These are phyloP conservation scores for Galerina sulciceps DNA, from an alignment of 768 basidiomycete species.

Conservation along the genomic window DNA sequence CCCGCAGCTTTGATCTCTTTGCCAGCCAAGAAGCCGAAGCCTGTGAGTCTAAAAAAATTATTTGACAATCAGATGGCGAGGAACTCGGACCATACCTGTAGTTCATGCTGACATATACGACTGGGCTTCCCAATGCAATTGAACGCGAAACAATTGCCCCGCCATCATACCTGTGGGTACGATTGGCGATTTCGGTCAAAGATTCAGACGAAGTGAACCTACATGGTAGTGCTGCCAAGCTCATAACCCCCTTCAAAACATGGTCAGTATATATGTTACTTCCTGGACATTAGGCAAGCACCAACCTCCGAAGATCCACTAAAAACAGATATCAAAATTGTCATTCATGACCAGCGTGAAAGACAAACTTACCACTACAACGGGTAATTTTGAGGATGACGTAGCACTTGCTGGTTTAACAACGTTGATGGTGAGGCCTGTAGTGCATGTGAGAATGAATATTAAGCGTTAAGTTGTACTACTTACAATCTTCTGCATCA, in stretches of 20 bases:
- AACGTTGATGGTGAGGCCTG: conserved; percentile 56
- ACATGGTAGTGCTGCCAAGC: conserved; percentile 39
- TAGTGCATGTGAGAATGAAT: background rate
- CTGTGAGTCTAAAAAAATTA: conserved; percentile 20
- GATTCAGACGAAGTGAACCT: conserved; percentile 5
- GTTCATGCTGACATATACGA: conserved; percentile 60
- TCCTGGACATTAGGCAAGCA: conserved; percentile 1
- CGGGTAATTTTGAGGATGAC: conserved; percentile 48
- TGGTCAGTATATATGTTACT: background rate
- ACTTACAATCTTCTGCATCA: conserved; percentile 49
- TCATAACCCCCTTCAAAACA: conserved; percentile 14
- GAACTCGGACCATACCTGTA: conserved; percentile 35
- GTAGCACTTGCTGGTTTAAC: conserved; percentile 45
- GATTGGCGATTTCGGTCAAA: background rate
- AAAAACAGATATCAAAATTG: background rate
- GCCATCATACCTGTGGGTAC: conserved; percentile 40
- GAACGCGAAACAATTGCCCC: conserved; percentile 48
- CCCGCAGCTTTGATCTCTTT: conserved; percentile 55
- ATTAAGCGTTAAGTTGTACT: background rate
- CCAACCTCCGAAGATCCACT: conserved; percentile 56
- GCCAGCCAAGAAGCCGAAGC: conserved; percentile 56
- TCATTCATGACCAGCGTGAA: background rate
- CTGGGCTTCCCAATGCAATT: conserved; percentile 41
- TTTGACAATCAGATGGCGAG: no score
- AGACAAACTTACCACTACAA: conserved; percentile 46